phyloP scores from a whole-genome alignment of 177 flowering plant genomes.

The Vitis hybrid region DNA sequence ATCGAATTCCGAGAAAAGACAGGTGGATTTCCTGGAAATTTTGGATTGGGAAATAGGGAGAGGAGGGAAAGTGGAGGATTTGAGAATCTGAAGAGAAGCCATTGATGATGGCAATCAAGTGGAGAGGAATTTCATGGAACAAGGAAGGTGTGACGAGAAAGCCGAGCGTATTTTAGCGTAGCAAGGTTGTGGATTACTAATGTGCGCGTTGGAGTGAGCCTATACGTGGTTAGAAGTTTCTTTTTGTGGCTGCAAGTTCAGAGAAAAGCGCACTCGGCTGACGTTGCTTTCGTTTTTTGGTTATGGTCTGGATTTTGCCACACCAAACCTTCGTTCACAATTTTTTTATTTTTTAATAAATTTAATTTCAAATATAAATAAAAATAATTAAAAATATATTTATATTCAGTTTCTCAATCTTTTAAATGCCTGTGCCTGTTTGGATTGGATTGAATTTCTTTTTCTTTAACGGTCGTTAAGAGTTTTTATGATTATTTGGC shows the following conservation, averaged over 20 bases:
- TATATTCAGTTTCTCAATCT: too few relatives aligned
- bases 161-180: conserved; percentile 11
- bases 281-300: too few relatives aligned
- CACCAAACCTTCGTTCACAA: too few relatives aligned
- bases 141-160: conserved; percentile 7
- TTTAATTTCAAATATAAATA: too few relatives aligned
- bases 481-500: too few relatives aligned
- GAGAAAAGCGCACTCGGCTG: too few relatives aligned
- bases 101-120: conserved; percentile 10
- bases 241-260: conserved; percentile 10
- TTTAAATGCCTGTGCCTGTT: too few relatives aligned
- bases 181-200: background rate
- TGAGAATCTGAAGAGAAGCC: conserved; percentile 31
- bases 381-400: too few relatives aligned
- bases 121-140: conserved; percentile 11
- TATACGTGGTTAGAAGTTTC: background rate
- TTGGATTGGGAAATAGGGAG: conserved; percentile 14
- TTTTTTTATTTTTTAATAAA: too few relatives aligned
- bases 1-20: conserved; percentile 4
- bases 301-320: too few relatives aligned
- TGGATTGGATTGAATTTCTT: too few relatives aligned
- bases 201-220: conserved; percentile 1
- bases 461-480: too few relatives aligned
- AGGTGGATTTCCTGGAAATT: conserved; percentile 13
- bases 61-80: conserved; percentile 10